phyloP scores from a whole-genome alignment of 768 basidiomycete genomes.

The Lentinula boryana region DNA sequence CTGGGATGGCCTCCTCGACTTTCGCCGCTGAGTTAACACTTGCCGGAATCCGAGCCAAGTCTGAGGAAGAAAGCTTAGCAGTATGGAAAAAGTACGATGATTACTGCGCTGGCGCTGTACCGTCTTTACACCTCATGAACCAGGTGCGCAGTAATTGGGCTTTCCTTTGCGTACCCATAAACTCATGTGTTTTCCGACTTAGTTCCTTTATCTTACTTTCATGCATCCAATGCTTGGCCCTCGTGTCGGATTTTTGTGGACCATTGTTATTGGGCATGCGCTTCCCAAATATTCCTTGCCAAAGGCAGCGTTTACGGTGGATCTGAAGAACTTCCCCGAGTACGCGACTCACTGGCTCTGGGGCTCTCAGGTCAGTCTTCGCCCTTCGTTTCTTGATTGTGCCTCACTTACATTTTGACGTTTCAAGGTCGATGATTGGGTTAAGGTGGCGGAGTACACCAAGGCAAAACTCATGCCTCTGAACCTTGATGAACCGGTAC shows the following conservation, averaged over 20 bases:
- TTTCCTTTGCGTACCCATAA: neutral
- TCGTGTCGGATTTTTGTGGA: slow-evolving; percentile 12
- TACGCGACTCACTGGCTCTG: slow-evolving; percentile 11
- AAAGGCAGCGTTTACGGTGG: slow-evolving; percentile 8
- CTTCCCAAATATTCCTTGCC: slow-evolving; percentile 10
- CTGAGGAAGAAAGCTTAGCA: neutral
- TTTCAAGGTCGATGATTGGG: slow-evolving; percentile 11
- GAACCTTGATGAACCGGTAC: slow-evolving; percentile 11
- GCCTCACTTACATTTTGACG: neutral
- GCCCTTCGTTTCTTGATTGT: neutral
- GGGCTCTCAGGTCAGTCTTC: slow-evolving; percentile 8
- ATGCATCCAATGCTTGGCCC: slow-evolving; percentile 11
- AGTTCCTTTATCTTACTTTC: slow-evolving; percentile 14
- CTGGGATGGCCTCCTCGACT: slow-evolving; percentile 9
- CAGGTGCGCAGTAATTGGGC: neutral
- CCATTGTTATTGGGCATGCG: slow-evolving; percentile 8
- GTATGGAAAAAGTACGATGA: neutral
- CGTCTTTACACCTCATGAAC: neutral
- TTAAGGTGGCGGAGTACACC: slow-evolving; percentile 11
- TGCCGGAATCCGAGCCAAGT: neutral
- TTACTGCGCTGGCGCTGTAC: neutral
- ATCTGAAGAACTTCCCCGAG: slow-evolving; percentile 7
- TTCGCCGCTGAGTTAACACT: slow-evolving; percentile 9
- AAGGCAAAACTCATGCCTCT: slow-evolving; percentile 10
- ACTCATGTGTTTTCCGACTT: neutral